A percentile compares a stretch with the other conserved stretches of the same genome.
phyloP scores from a whole-genome alignment of 2,329 filamentous ascomycete genomes.

The Pseudocercospora vitis region DNA sequence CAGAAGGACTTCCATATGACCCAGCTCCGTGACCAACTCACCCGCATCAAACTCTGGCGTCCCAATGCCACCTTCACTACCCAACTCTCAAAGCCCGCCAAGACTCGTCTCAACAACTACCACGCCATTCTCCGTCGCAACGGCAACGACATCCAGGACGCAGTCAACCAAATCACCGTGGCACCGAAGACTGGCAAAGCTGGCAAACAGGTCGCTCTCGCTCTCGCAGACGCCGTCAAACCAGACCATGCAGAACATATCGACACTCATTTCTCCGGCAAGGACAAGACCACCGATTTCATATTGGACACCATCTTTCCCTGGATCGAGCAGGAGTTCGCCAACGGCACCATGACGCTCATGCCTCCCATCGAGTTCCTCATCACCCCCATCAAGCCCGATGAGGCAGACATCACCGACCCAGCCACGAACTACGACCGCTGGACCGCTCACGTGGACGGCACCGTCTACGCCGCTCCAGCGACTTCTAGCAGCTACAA shows the following conservation, averaged over 20 bases:
- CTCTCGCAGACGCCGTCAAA: slow-evolving; percentile 21
- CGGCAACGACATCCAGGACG: slow-evolving; percentile 21
- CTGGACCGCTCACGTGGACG: slow-evolving; percentile 23
- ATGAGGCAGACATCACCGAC: slow-evolving; percentile 28
- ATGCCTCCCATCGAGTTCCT: slow-evolving; percentile 38
- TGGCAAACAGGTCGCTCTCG: slow-evolving; percentile 12
- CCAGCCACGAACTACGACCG: slow-evolving; percentile 29
- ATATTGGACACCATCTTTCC: slow-evolving; percentile 27
- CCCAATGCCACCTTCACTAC: slow-evolving; percentile 34
- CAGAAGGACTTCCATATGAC: slow-evolving; percentile 20
- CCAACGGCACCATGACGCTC: slow-evolving; percentile 20
- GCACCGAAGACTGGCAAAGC: slow-evolving; percentile 23
- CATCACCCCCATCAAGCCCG: slow-evolving; percentile 22
- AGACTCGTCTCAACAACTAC: slow-evolving; percentile 28
- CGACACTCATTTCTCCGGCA: slow-evolving; percentile 23
- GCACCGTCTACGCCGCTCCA: background rate
- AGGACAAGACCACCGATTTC: slow-evolving; percentile 20
- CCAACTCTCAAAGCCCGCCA: slow-evolving; percentile 30
- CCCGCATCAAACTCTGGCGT: slow-evolving; percentile 34
- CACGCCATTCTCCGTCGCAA: slow-evolving; percentile 26
- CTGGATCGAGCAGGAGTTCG: slow-evolving; percentile 27
- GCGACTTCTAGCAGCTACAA: background rate
- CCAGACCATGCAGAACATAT: slow-evolving; percentile 29
- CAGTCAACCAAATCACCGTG: slow-evolving; percentile 17
- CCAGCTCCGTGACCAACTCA: slow-evolving; percentile 30